Conservation (phyloP, 345 rosid genomes). For the Durio zibethinus region DNA sequence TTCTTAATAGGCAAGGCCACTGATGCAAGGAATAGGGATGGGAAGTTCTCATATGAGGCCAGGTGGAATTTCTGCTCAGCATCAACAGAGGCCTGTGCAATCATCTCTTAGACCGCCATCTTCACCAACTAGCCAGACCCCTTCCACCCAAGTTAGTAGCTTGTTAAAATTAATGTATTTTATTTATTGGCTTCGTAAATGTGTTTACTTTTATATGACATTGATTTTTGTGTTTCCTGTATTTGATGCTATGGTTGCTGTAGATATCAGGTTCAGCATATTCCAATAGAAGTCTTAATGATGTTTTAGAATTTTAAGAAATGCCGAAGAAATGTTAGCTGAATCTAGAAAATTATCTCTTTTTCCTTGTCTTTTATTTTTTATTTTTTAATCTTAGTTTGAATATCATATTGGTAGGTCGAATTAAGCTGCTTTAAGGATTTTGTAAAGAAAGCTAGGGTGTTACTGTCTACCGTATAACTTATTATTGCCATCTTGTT, state of each 20-base stretch:
- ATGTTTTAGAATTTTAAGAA: neutral
- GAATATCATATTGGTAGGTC: neutral
- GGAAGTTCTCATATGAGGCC: conserved; percentile 66
- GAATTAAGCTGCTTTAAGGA: neutral
- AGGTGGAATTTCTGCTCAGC: conserved; percentile 55
- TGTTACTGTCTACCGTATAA: neutral
- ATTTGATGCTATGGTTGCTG: neutral
- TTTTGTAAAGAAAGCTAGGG: neutral
- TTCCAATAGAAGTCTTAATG: neutral
- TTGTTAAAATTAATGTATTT: neutral
- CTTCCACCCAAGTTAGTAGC: conserved; percentile 57
- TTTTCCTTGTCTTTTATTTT: neutral
- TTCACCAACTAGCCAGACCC: conserved; percentile 51
- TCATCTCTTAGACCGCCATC: conserved; percentile 57
- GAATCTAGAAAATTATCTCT: neutral
- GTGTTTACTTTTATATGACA: neutral
- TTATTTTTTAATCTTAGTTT: too few species aligned
- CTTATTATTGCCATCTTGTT: neutral
- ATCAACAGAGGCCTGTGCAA: conserved; percentile 70
- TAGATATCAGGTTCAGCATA: neutral
- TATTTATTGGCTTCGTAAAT: neutral
- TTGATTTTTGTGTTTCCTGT: neutral
- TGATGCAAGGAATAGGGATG: conserved; percentile 62
- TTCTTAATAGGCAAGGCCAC: conserved; percentile 42
- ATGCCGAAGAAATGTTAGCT: neutral